Percentiles rank a stretch among this genome's conserved stretches.
Evolutionary conservation across 2,329 filamentous ascomycete genomes (phyloP).

Genomic region (Beauveria scarabaeidicola): DNA sequence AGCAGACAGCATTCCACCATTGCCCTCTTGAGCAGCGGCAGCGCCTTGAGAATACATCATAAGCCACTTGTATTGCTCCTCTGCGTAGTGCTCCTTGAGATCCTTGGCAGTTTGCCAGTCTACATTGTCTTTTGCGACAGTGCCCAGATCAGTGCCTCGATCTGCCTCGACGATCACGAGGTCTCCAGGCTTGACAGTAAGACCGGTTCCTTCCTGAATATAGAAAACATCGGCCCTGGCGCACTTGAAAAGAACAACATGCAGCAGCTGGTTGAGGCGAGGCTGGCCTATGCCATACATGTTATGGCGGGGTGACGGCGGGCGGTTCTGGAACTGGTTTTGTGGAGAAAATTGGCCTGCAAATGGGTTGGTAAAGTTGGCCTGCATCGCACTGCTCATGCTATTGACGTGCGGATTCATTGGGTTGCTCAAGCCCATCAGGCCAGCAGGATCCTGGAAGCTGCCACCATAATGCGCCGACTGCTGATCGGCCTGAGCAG

Average conservation of each 20-base stretch:
- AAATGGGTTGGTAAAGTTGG: slow-evolving; percentile 29
- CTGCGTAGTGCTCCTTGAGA: slow-evolving; percentile 80
- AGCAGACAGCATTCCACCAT: slow-evolving; percentile 54
- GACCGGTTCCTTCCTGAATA: slow-evolving; percentile 87
- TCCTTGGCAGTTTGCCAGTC: slow-evolving; percentile 83
- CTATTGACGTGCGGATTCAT: background rate
- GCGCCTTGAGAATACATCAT: slow-evolving; percentile 95
- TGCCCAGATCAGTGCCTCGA: slow-evolving; percentile 89
- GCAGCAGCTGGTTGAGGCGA: slow-evolving; percentile 62
- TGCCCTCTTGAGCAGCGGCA: slow-evolving; percentile 50
- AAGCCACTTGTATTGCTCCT: slow-evolving; percentile 96
- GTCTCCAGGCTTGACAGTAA: slow-evolving; percentile 84
- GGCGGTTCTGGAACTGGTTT: slow-evolving; percentile 38
- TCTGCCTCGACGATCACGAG: slow-evolving; percentile 97
- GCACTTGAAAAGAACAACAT: slow-evolving; percentile 95
- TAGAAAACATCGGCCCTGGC: slow-evolving; percentile 94
- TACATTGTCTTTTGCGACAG: slow-evolving; percentile 80
- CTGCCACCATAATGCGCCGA: slow-evolving; percentile 31
- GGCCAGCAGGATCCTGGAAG: slow-evolving; percentile 29
- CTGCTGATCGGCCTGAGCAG: slow-evolving; percentile 33
- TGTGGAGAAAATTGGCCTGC: slow-evolving; percentile 38
- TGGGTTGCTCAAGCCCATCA: slow-evolving; percentile 18
- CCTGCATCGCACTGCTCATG: slow-evolving; percentile 21
- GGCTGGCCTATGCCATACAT: slow-evolving; percentile 54
- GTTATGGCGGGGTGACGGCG: slow-evolving; percentile 52